Evolutionary conservation across 805 yeast genomes (phyloP), one percentile per base, ranked within the genome.

Genomic region (Candida germanica): DNA sequence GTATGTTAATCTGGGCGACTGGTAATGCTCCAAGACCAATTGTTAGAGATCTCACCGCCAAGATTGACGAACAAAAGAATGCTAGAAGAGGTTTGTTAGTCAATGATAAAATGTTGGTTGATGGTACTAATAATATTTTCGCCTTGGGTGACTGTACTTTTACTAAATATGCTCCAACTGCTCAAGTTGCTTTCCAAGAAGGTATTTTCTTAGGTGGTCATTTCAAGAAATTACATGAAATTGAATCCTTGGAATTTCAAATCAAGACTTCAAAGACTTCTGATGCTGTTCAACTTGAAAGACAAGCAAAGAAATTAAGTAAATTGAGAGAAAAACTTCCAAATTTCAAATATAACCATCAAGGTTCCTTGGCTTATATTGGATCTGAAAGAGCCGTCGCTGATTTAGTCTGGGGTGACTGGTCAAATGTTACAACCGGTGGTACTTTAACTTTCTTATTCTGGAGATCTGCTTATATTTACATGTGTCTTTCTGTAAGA

Each of bases 151-250:
- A 89, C 69, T 89, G 97, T 69, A 86, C 97, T 25, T 80, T 83
- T 61, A 85, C 93, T 46, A 86, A 86, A 58, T 80, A 79, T 50
- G 93, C 96, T 28, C 97, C 97, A 50, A 89, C 98, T 44, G 98
- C 97, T 17, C 97, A 89, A 73, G 97, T 88, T 38, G 98, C 98
- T 27, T 80, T 87, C 66, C 97, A 89, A 71, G 87, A 89, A 66
- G 97, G 96, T 59, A 70, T 73, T 39, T 89, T 77, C 65, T 75
- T 89, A 48, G 93, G 89, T 38, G 66, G 70, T 22, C 77, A 80
- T 47, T 83, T 89, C 61, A 74, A 76, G 57, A 80, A 73, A 49
- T 63, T 79, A 51, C 69, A 80, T 49, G 76, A 76, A 49, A 69
- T 81, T 39, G 88, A 83, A 36, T 69, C 75, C 28, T 54, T 77